A percentile compares a stretch with the other conserved stretches of the same genome.
Evolutionary conservation across 306 rosid species (phyloP).

Genomic region (Begonia masoniana): DNA sequence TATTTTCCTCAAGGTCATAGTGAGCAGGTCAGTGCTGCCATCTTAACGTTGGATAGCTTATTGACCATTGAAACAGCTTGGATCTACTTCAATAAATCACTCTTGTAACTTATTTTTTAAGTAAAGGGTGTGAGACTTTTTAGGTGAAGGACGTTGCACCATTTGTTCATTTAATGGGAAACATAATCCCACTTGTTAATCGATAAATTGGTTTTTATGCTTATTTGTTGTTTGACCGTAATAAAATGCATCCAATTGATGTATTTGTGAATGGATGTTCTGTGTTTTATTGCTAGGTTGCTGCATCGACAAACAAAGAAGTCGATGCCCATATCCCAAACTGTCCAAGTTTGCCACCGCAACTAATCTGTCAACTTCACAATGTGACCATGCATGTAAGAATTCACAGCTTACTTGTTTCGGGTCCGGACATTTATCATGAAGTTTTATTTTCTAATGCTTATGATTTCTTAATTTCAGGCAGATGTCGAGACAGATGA

Average conservation of each 20-base stretch:
- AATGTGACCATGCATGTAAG: constrained; percentile 91
- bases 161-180: too few species aligned
- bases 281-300: constrained; percentile 38
- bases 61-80: background rate
- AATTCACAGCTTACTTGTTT: background rate
- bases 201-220: too few species aligned
- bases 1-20: constrained; percentile 98
- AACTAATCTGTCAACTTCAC: constrained; percentile 94
- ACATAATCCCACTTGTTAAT: too few species aligned
- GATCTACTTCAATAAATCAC: too few species aligned
- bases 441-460: constrained; percentile 5
- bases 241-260: too few species aligned
- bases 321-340: constrained; percentile 81
- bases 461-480: constrained; percentile 32
- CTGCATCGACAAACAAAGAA: constrained; percentile 92
- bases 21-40: constrained; percentile 53
- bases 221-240: too few species aligned
- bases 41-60: background rate
- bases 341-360: constrained; percentile 87
- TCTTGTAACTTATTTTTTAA: too few species aligned
- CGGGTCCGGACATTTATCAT: background rate
- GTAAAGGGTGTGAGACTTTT: too few species aligned
- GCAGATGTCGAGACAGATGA: constrained; percentile 90
- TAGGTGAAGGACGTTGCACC: too few species aligned
- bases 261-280: too few species aligned